Percentiles rank a stretch among this genome's conserved stretches.
phyloP scores from a whole-genome alignment of 768 basidiomycete species.

The Hortiboletus flavorubellus region DNA sequence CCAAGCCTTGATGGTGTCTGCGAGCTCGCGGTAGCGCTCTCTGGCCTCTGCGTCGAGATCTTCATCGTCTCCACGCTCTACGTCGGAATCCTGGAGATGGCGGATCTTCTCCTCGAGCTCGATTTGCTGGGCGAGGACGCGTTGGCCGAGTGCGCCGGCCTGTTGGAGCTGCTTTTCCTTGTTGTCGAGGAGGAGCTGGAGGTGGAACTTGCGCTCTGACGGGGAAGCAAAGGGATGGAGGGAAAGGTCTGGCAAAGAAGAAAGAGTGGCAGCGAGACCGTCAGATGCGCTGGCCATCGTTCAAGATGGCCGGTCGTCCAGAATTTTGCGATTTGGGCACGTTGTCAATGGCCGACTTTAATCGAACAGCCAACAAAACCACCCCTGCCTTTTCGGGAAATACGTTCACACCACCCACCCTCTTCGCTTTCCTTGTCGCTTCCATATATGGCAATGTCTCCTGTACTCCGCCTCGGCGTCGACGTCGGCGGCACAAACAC shows the following conservation, averaged over 20 bases:
- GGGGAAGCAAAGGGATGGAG: slow-evolving; percentile 43
- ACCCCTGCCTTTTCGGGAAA: not conserved
- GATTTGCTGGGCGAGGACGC: slow-evolving; percentile 89
- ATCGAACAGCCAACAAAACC: slow-evolving; percentile 5
- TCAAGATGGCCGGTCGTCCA: slow-evolving; percentile 15
- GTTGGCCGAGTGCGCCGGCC: slow-evolving; percentile 89
- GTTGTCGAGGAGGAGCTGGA: slow-evolving; percentile 72
- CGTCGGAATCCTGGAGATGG: slow-evolving; percentile 71
- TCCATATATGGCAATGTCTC: not conserved
- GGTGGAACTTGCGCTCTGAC: slow-evolving; percentile 58
- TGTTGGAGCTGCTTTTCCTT: slow-evolving; percentile 93
- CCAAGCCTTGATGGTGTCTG: slow-evolving; percentile 73
- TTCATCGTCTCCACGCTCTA: slow-evolving; percentile 59
- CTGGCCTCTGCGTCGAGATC: slow-evolving; percentile 65
- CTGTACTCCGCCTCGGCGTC: slow-evolving; percentile 28
- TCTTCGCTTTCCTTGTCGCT: not conserved
- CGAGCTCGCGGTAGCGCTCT: slow-evolving; percentile 72
- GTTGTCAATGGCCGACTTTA: not conserved
- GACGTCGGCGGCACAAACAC: slow-evolving; percentile 37
- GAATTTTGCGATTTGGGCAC: slow-evolving; percentile 6
- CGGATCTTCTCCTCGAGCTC: slow-evolving; percentile 87
- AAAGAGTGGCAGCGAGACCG: slow-evolving; percentile 31
- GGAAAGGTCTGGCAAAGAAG: slow-evolving; percentile 43
- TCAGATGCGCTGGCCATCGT: slow-evolving; percentile 42
- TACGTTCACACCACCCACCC: slow-evolving; percentile 1